A percentile compares a stretch with the other conserved stretches of the same genome.
These are phyloP conservation scores for Pseudogymnoascus destructans DNA, from an alignment of 2,329 filamentous ascomycete species.

Conservation along the genomic window DNA sequence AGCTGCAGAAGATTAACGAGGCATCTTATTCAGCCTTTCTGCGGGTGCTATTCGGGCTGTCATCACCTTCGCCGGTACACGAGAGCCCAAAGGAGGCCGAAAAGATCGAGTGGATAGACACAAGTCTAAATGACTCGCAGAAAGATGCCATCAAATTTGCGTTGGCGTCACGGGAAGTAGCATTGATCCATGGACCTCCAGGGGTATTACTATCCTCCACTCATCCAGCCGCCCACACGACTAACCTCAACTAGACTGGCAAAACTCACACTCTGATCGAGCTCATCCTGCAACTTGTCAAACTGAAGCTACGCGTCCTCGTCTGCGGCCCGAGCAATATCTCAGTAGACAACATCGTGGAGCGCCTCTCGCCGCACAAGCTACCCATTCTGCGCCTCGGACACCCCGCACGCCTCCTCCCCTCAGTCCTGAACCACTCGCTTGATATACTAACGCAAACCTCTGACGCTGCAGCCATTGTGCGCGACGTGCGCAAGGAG, in stretches of 20 bases:
- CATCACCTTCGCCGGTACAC: slow-evolving; percentile 37
- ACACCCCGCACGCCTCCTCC: slow-evolving; percentile 80
- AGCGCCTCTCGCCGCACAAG: slow-evolving; percentile 73
- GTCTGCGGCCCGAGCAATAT: slow-evolving; percentile 98
- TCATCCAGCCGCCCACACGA: background rate
- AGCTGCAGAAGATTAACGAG: slow-evolving; percentile 43
- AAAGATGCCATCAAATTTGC: slow-evolving; percentile 69
- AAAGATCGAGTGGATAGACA: slow-evolving; percentile 46
- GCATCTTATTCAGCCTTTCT: slow-evolving; percentile 47
- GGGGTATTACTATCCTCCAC: slow-evolving; percentile 39
- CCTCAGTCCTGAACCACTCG: slow-evolving; percentile 77
- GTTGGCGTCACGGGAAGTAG: slow-evolving; percentile 65
- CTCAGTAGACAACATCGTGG: slow-evolving; percentile 95
- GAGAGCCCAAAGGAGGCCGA: slow-evolving; percentile 32
- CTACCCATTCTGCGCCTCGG: slow-evolving; percentile 81
- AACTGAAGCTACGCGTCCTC: slow-evolving; percentile 58
- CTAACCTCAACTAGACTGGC: slow-evolving; percentile 46
- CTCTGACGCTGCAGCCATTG: slow-evolving; percentile 78
- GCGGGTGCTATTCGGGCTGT: slow-evolving; percentile 48
- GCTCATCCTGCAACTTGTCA: slow-evolving; percentile 79
- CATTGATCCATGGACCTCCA: slow-evolving; percentile 86
- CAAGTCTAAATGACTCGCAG: slow-evolving; percentile 50
- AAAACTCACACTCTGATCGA: slow-evolving; percentile 97
- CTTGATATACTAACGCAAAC: slow-evolving; percentile 83
- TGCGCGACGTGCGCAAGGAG: slow-evolving; percentile 78